Conservation (phyloP, 352 stramenopile genomes). For the Pythium grandisporangium region DNA sequence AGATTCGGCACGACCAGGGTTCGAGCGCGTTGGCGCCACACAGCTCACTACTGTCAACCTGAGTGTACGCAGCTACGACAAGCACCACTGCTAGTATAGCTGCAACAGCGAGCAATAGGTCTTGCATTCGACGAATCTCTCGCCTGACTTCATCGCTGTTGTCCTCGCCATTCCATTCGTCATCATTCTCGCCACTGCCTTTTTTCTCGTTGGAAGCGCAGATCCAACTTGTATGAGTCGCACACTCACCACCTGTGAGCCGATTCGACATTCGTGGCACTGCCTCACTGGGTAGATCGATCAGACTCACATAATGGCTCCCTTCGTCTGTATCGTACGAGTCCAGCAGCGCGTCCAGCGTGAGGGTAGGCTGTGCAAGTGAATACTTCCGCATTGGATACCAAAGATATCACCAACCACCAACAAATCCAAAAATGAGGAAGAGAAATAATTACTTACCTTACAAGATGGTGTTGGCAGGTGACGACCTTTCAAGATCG, state of each 20-base stretch:
- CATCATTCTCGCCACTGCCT: neutral
- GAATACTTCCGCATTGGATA: too few species aligned
- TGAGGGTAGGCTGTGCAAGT: too few species aligned
- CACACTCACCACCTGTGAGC: neutral
- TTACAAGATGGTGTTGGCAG: too few species aligned
- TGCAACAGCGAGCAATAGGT: constrained; percentile 1
- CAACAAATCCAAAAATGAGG: too few species aligned
- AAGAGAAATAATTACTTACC: too few species aligned
- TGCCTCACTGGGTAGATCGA: neutral
- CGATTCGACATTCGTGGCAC: neutral
- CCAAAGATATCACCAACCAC: too few species aligned
- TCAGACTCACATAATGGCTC: constrained; percentile 11
- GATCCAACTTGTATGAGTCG: too few species aligned
- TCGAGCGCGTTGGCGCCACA: neutral
- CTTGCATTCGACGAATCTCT: constrained; percentile 1
- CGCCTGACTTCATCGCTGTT: neutral
- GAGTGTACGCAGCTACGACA: neutral
- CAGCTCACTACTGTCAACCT: constrained; percentile 1
- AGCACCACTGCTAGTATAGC: neutral
- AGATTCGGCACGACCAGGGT: neutral
- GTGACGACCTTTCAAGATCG: too few species aligned
- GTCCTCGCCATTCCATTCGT: neutral
- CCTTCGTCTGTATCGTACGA: too few species aligned
- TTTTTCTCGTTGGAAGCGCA: neutral
- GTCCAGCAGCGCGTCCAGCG: too few species aligned